These are phyloP conservation scores for Fraxinus baroniana DNA, from an alignment of 305 asterid species.

Conservation along the genomic window DNA sequence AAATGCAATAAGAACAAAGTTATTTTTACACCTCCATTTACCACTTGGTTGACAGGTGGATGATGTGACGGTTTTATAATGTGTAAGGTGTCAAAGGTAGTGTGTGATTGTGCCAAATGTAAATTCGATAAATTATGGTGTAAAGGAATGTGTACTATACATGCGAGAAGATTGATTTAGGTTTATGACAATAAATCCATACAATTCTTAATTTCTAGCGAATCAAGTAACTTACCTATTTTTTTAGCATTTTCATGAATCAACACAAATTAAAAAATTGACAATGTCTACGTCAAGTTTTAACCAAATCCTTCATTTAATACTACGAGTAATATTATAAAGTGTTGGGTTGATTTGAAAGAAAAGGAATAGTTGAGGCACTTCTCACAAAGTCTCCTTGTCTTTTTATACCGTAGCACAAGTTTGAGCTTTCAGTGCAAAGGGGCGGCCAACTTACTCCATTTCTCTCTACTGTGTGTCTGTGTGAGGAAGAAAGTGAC, in stretches of 20 bases:
- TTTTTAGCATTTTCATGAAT: background rate
- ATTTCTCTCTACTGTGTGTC: slow-evolving; percentile 10
- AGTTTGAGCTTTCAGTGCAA: slow-evolving; percentile 24
- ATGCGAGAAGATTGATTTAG: too few relatives aligned
- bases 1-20: background rate
- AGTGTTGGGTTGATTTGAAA: slow-evolving; percentile 4
- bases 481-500: slow-evolving; percentile 22
- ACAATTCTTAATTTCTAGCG: background rate
- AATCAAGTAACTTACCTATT: background rate
- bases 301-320: background rate
- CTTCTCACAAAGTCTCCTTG: background rate
- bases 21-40: background rate
- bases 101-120: background rate
- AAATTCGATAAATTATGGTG: too few relatives aligned
- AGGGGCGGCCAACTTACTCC: slow-evolving; percentile 22
- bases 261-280: background rate
- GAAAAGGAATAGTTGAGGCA: slow-evolving; percentile 23
- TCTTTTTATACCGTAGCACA: slow-evolving; percentile 35
- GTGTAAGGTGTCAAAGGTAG: background rate
- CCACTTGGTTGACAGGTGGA: background rate
- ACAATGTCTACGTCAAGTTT: background rate
- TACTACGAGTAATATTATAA: background rate
- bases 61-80: background rate
- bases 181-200: background rate
- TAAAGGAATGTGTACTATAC: too few relatives aligned